Evolutionary conservation across 129 eudicot species (phyloP).

Genomic region (Glebionis coronaria): DNA sequence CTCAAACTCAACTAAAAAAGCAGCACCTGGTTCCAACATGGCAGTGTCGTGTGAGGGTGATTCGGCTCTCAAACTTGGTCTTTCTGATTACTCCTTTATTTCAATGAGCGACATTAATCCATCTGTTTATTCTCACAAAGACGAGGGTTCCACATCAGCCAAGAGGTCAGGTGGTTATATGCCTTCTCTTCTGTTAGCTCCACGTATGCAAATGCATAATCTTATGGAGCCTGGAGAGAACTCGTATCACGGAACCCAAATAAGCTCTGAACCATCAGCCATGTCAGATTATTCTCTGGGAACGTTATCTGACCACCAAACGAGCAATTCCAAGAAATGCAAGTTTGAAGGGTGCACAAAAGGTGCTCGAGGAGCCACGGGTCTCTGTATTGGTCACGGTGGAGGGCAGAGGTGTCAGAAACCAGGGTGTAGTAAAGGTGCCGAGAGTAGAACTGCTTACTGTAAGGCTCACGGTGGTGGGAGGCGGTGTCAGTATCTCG

Average conservation of each 20-base stretch:
- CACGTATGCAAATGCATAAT: slow-evolving; percentile 44
- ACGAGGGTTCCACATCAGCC: slow-evolving; percentile 94
- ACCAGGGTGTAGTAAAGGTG: slow-evolving; percentile 91
- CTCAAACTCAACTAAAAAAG: slow-evolving; percentile 33
- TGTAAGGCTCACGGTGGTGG: slow-evolving; percentile 99
- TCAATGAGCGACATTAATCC: slow-evolving; percentile 28
- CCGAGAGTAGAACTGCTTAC: slow-evolving; percentile 90
- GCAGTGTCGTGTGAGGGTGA: slow-evolving; percentile 46
- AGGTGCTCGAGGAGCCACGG: slow-evolving; percentile 92
- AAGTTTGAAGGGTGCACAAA: slow-evolving; percentile 68
- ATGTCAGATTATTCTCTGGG: slow-evolving; percentile 61
- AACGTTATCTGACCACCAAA: slow-evolving; percentile 50
- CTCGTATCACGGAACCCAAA: slow-evolving; percentile 30
- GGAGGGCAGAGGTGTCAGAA: slow-evolving; percentile 99
- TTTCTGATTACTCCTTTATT: slow-evolving; percentile 48
- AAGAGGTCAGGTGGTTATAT: slow-evolving; percentile 92
- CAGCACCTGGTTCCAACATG: slow-evolving; percentile 27
- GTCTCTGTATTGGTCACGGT: slow-evolving; percentile 95
- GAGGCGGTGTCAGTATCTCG: slow-evolving; percentile 73
- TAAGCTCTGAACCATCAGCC: slow-evolving; percentile 71
- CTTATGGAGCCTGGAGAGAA: slow-evolving; percentile 34
- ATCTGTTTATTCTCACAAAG: slow-evolving; percentile 31
- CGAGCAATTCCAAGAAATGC: slow-evolving; percentile 54
- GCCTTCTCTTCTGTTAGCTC: slow-evolving; percentile 77
- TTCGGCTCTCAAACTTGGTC: slow-evolving; percentile 70